These are phyloP conservation scores for Fusarium staphyleae DNA, from an alignment of 2,329 filamentous ascomycete species.

Conservation along the genomic window DNA sequence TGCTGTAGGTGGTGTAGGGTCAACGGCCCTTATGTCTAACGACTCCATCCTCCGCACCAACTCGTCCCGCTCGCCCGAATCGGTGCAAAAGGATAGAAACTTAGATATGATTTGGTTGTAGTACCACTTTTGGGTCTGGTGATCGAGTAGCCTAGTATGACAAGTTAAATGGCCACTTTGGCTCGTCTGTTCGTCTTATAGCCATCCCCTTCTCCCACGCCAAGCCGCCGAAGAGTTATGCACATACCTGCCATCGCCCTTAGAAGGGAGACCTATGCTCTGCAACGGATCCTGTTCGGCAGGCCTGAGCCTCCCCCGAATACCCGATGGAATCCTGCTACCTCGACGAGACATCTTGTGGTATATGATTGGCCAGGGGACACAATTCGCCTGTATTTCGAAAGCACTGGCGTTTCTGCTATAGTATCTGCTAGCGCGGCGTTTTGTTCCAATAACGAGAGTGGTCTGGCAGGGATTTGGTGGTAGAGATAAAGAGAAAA, in stretches of 20 bases:
- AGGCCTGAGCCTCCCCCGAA: constrained; percentile 77
- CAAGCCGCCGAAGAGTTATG: no score
- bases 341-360: constrained; percentile 43
- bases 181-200: no score
- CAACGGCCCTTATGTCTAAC: constrained; percentile 49
- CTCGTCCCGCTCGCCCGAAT: constrained; percentile 72
- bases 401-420: background rate
- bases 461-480: background rate
- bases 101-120: constrained; percentile 87
- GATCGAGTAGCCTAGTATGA: constrained; percentile 68
- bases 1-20: constrained; percentile 18
- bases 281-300: constrained; percentile 79
- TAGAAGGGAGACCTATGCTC: constrained; percentile 84
- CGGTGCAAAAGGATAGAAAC: constrained; percentile 88
- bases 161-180: no score
- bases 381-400: background rate
- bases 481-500: constrained; percentile 1
- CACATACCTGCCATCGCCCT: constrained; percentile 82
- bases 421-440: background rate
- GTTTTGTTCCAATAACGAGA: background rate
- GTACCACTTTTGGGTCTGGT: constrained; percentile 82
- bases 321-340: constrained; percentile 53
- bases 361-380: background rate
- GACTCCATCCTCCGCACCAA: constrained; percentile 78
- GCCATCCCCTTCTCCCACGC: no score